Base-by-base conservation (phyloP, 139 green algal species). In the Chlamydomonas applanata region DNA sequence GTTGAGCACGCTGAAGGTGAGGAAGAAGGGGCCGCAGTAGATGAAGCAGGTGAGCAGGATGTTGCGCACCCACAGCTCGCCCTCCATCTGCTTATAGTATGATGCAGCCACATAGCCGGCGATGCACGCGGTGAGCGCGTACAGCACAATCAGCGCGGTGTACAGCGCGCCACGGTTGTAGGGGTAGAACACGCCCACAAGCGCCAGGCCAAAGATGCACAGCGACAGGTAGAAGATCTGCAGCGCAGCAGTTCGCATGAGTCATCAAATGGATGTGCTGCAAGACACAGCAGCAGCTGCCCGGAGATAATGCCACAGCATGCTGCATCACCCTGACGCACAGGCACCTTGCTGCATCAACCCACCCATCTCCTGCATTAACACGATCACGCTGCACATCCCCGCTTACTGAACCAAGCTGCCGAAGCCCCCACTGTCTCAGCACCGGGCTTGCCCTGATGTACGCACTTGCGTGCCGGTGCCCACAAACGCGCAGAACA, bases 101-200 rank as follows among this genome's bases (percentile, higher is more conserved):
- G 83, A 89, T 11, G 85, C 82, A 2, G 90, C 85, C 35, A 93
- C 86, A 71, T 97, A 97, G 35, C 94, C 94, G 14, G 93, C 91
- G 53, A 91, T 88, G 56, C 86, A 86, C 0, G 93, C 88, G 1
- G 94, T 97, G n/a, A 97, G 77, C 0, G 94, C 91, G 71, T 98
- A 98, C 56, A 97, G 80, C 44, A 94, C 82, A 36, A 98, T 90
- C 30, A 89, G 85, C 0, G 90, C 85, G 25, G 90, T 92, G 63
- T 97, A 89, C 83, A 98, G 83, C 3, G 89, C 86, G 33, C 94
- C 93, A 35, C 94, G 84, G 82, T 96, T 97, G 89, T 97, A 97
- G 24, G 94, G 94, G 78, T 97, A 96, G 85, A 96, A 98, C 1
- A 88, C 79, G 52, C 92, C 94, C 71, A 95, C 78, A 53, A 97